phyloP scores from a whole-genome alignment of 2,329 filamentous ascomycete genomes.

The Cladosporium cucumerinum region DNA sequence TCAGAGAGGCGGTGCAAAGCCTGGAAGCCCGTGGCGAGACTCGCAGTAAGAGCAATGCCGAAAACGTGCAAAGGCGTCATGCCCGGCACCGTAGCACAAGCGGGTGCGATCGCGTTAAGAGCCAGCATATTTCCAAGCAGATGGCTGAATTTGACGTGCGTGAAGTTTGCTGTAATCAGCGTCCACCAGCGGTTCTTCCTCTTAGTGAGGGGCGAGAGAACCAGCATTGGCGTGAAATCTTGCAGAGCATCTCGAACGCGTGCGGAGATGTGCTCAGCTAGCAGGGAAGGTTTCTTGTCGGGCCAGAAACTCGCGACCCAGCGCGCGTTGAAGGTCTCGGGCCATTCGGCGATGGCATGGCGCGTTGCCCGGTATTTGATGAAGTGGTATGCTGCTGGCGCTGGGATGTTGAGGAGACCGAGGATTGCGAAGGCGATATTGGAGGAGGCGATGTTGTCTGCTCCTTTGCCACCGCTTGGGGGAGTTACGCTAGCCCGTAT shows the following conservation, averaged over 20 bases:
- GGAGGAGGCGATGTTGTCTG: neutral
- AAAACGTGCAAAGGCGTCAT: slow-evolving; percentile 15
- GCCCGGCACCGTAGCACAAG: slow-evolving; percentile 16
- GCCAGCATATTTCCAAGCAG: slow-evolving; percentile 14
- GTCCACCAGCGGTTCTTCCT: slow-evolving; percentile 14
- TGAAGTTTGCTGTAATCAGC: slow-evolving; percentile 18
- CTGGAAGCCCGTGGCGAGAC: slow-evolving; percentile 5
- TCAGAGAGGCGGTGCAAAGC: neutral
- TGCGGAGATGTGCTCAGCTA: slow-evolving; percentile 8
- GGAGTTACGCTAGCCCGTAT: neutral
- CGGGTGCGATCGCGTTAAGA: neutral
- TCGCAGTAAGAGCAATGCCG: slow-evolving; percentile 15
- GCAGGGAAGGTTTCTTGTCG: slow-evolving; percentile 2
- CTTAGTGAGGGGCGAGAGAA: slow-evolving; percentile 31
- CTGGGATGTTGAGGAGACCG: slow-evolving; percentile 16
- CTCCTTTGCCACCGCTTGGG: neutral
- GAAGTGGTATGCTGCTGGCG: neutral
- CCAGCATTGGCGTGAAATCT: neutral
- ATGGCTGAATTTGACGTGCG: slow-evolving; percentile 14
- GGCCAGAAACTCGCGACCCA: slow-evolving; percentile 16
- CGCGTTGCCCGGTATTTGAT: slow-evolving; percentile 7
- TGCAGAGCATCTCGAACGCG: neutral
- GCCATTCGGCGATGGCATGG: slow-evolving; percentile 1
- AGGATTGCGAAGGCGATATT: slow-evolving; percentile 11
- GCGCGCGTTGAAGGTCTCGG: slow-evolving; percentile 8